Percentiles rank a stretch among this genome's conserved stretches.
phyloP scores from a whole-genome alignment of 1,139 yeast species.

The Sugiyamaella xylanicola region DNA sequence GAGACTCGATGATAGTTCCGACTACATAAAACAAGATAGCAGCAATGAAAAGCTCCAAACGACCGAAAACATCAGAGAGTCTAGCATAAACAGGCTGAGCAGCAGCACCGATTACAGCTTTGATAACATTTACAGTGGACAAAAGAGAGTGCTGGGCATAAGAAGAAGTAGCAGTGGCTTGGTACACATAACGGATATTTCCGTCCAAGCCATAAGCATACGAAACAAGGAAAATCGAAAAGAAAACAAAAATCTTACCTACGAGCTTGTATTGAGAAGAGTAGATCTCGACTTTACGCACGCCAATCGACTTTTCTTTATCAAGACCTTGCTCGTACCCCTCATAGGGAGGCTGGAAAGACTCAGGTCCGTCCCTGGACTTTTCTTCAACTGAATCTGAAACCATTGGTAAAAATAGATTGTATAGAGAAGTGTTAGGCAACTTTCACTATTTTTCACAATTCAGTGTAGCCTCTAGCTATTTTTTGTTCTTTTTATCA shows the following conservation, averaged over 20 bases:
- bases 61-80: constrained; percentile 69
- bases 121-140: constrained; percentile 65
- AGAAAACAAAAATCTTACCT: constrained; percentile 48
- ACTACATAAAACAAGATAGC: constrained; percentile 63
- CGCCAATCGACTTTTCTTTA: constrained; percentile 35
- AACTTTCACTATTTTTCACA: no score
- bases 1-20: constrained; percentile 72
- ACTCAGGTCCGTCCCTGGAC: neutral
- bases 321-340: neutral
- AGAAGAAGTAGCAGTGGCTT: constrained; percentile 57
- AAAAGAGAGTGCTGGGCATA: constrained; percentile 61
- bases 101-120: constrained; percentile 69
- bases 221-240: constrained; percentile 59
- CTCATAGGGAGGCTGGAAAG: neutral
- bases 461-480: neutral
- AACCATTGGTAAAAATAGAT: no score
- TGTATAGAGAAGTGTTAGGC: no score
- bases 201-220: constrained; percentile 71
- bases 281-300: constrained; percentile 43
- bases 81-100: constrained; percentile 72
- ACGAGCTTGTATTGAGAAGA: constrained; percentile 40
- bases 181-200: constrained; percentile 53
- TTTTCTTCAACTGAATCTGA: constrained; percentile 7
- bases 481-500: neutral
- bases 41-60: constrained; percentile 57